Evolutionary conservation across 805 yeast genomes (phyloP).

Genomic region (Wickerhamomyces subpelliculosus): DNA sequence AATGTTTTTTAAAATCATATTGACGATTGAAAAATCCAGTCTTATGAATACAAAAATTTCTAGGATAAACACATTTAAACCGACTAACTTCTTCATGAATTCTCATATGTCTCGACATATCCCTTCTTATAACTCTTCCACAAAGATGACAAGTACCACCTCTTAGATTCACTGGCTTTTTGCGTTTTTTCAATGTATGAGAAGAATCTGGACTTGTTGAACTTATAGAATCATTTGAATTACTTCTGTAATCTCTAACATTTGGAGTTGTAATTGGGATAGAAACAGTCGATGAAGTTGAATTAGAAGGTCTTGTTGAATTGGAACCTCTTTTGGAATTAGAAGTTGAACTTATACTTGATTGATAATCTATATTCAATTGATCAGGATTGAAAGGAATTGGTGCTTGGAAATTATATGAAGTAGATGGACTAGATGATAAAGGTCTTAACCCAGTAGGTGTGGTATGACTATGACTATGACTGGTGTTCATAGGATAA

Average conservation of each 20-base stretch:
- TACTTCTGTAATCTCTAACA: not conserved
- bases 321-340: not conserved
- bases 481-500: too few species aligned
- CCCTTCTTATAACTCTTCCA: conserved; percentile 48
- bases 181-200: not conserved
- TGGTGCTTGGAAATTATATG: too few species aligned
- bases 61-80: conserved; percentile 53
- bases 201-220: not conserved
- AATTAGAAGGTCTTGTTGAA: not conserved
- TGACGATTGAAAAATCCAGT: conserved; percentile 61
- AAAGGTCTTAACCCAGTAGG: too few species aligned
- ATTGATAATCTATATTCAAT: not conserved
- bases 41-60: conserved; percentile 47
- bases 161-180: conserved; percentile 3
- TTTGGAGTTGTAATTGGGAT: too few species aligned
- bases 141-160: conserved; percentile 41
- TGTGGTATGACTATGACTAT: too few species aligned
- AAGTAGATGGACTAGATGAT: too few species aligned
- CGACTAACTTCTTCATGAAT: conserved; percentile 53
- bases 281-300: not conserved
- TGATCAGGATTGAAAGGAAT: too few species aligned
- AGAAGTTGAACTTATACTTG: not conserved
- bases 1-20: conserved; percentile 61
- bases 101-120: conserved; percentile 54
- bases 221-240: not conserved